Base-by-base conservation (phyloP, 371 early-diverging fungal genomes). In the Synchytrium microbalum region DNA sequence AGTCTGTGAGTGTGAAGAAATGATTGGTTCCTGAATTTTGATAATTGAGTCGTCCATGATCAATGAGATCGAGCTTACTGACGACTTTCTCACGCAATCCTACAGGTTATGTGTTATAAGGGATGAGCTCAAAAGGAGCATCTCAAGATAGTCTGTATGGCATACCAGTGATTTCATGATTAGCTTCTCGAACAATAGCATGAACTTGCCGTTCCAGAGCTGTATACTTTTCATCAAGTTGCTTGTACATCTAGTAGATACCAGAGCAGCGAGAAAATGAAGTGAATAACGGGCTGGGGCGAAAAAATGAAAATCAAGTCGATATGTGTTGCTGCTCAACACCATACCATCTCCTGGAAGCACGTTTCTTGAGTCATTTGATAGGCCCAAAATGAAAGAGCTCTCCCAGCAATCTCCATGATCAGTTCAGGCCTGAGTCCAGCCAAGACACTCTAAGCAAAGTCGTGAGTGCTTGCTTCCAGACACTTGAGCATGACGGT, bases 361-460 rank as follows among this genome's bases (percentile, higher is more conserved):
- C 69, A 72, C 0, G 82, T 61, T 56, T 90, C 91, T 62, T 90
- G 91, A 0, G 89, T 77, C 0, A 73, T 73, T 62, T 91, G 91
- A 64, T 90, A 89, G 0, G 84, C 77, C 76, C 87, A 88, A 59
- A 91, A 91, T 0, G 85, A 79, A n/a, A 91, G 72, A 0, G 86
- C 86, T 0, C 89, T 82, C 16, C 79, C 75, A 60, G 87, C 83
- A 13, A 90, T 88, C 62, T 91, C 91, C 74, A 86, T 75, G n/a
- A 91, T 79, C 5, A 81, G 65, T 32, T 85, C 83, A 0, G 92
- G 92, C 10, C 82, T 76, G 3, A 91, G 70, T 2, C 92, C 92
- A 10, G 90, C 84, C 54, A 91, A 74, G 23, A 89, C 82, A 25
- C 85, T 82, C 83, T 89, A 69, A 31, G 64, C 10, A 38, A 14